Conservation (phyloP, 2,329 filamentous ascomycete genomes). For the Fusarium caatingaense region DNA sequence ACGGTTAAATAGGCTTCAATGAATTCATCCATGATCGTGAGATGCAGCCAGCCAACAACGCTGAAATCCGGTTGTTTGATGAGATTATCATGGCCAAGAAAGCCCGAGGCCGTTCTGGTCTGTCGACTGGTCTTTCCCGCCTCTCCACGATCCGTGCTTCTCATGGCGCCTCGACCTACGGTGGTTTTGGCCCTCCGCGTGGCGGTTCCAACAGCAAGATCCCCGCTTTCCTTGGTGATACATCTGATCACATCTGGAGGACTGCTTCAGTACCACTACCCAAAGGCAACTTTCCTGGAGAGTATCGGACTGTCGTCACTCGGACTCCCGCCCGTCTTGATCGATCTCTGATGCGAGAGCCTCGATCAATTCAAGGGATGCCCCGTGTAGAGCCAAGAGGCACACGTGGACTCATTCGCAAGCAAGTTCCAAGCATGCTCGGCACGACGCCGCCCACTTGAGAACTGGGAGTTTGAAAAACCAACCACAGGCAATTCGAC, state of each 20-base stretch:
- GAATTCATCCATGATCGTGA: constrained; percentile 89
- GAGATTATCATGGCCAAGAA: constrained; percentile 86
- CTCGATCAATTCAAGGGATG: constrained; percentile 88
- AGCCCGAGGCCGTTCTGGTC: constrained; percentile 70
- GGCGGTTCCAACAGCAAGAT: constrained; percentile 52
- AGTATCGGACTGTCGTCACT: constrained; percentile 70
- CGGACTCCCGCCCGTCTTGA: constrained; percentile 86
- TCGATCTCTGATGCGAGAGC: constrained; percentile 88
- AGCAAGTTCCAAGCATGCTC: constrained; percentile 66
- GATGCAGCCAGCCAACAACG: constrained; percentile 69
- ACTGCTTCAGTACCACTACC: constrained; percentile 70
- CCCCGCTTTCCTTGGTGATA: constrained; percentile 75
- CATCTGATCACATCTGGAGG: constrained; percentile 83
- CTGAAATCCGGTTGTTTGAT: constrained; percentile 81
- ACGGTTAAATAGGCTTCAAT: constrained; percentile 65
- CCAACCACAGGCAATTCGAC: constrained; percentile 9
- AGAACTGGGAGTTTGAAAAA: constrained; percentile 17
- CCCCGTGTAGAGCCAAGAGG: constrained; percentile 70
- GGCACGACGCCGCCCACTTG: constrained; percentile 56
- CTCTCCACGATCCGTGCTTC: constrained; percentile 70
- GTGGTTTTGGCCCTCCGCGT: constrained; percentile 53
- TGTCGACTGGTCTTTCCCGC: constrained; percentile 73
- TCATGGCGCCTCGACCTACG: constrained; percentile 60
- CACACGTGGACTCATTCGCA: constrained; percentile 62
- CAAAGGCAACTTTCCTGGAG: constrained; percentile 70